Percentiles rank a stretch among this genome's conserved stretches.
Conservation (phyloP, 345 rosid species). For the Hibiscus trionum region DNA sequence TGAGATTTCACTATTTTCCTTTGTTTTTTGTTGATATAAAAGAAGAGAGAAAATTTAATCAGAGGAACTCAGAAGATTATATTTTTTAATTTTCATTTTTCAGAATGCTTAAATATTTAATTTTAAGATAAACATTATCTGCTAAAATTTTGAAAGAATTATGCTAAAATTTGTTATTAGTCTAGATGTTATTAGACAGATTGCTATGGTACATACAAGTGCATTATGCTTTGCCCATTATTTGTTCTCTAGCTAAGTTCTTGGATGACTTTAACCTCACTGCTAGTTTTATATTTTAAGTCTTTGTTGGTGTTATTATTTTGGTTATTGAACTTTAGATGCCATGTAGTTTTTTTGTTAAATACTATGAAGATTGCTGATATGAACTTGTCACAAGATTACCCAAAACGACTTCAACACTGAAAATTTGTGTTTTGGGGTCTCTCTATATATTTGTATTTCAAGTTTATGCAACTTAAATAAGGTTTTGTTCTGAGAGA, state of each 20-base stretch:
- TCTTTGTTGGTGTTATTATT: background rate
- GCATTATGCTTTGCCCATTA: background rate
- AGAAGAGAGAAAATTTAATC: background rate
- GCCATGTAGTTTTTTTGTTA: too few relatives aligned
- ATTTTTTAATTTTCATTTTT: too few relatives aligned
- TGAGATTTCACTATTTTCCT: background rate
- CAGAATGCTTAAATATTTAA: too few relatives aligned
- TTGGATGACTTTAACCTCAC: background rate
- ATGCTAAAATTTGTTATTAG: background rate
- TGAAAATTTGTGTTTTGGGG: too few relatives aligned
- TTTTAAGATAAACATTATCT: too few relatives aligned
- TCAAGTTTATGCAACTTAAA: too few relatives aligned
- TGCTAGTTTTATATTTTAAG: background rate
- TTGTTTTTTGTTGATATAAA: background rate
- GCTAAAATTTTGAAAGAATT: background rate
- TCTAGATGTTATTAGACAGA: background rate
- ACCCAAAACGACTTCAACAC: too few relatives aligned
- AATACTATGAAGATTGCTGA: too few relatives aligned
- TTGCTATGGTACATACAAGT: background rate
- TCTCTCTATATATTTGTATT: too few relatives aligned
- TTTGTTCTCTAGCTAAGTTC: background rate
- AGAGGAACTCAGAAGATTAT: too few relatives aligned
- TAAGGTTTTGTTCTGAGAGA: too few relatives aligned
- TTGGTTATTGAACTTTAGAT: background rate
- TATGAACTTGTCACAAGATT: too few relatives aligned